These are phyloP conservation scores for Leptoxyphium fumago DNA, from an alignment of 2,329 filamentous ascomycete genomes.

Conservation along the genomic window DNA sequence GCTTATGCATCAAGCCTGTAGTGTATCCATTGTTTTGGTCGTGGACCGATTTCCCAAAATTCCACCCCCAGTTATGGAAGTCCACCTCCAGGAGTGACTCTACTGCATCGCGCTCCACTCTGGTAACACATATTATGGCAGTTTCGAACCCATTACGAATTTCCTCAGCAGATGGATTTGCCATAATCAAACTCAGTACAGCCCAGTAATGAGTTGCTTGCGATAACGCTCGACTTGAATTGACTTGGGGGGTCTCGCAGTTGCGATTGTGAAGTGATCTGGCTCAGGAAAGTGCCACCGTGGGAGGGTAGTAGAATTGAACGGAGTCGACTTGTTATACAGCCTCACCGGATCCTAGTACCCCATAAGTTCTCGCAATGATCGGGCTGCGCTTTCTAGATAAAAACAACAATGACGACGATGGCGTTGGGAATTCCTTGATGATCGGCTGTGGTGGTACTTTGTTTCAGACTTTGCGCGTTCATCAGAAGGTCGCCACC, in stretches of 20 bases:
- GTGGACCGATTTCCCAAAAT: conserved; percentile 4
- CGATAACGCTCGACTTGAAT: background rate
- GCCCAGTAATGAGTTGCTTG: background rate
- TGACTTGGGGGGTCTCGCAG: background rate
- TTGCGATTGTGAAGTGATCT: background rate
- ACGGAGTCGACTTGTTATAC: background rate
- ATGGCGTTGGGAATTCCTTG: background rate
- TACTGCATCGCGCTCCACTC: conserved; percentile 7
- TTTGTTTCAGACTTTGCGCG: background rate
- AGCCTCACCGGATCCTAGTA: background rate
- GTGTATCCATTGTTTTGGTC: conserved; percentile 11
- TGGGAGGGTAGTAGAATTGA: background rate
- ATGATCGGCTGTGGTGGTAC: background rate
- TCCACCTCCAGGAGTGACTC: conserved; percentile 2
- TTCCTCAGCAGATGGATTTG: background rate
- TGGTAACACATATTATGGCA: conserved; percentile 9
- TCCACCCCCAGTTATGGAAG: conserved; percentile 4
- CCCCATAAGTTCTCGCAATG: background rate
- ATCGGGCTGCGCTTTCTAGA: background rate
- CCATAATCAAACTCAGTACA: background rate
- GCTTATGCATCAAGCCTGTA: conserved; percentile 6
- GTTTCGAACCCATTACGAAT: conserved; percentile 5
- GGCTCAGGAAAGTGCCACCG: background rate
- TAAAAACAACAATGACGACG: background rate
- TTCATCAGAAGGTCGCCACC: background rate